phyloP scores from a whole-genome alignment of 2,329 filamentous ascomycete genomes.

The Nakataea oryzae region DNA sequence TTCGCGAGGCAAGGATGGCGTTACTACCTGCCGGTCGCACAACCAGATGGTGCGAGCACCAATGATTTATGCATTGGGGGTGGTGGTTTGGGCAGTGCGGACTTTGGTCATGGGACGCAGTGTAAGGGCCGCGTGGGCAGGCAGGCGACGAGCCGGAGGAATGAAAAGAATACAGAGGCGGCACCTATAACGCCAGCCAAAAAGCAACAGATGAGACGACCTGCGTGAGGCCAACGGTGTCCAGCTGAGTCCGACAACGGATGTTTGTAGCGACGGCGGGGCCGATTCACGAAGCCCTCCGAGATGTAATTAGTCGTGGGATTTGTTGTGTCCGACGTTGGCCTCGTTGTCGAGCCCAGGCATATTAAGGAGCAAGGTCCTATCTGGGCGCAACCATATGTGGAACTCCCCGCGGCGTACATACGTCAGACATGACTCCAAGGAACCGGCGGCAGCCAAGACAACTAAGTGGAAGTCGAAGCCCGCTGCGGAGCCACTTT shows the following conservation, averaged over 20 bases:
- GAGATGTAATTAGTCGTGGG: not conserved
- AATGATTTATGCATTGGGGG: not conserved
- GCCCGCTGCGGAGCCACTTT: not conserved
- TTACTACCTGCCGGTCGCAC: not conserved
- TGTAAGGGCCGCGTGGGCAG: not conserved
- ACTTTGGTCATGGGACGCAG: not conserved
- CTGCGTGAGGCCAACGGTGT: no score
- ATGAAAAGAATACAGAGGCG: not conserved
- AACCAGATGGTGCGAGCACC: not conserved
- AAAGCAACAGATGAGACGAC: no score
- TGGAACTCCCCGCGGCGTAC: not conserved
- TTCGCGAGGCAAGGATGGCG: not conserved
- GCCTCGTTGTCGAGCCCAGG: not conserved
- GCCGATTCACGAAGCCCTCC: not conserved
- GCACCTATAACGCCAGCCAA: not conserved
- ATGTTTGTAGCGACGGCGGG: not conserved
- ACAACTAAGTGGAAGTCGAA: not conserved
- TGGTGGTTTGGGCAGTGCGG: not conserved
- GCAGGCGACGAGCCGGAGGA: not conserved
- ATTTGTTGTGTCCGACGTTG: not conserved
- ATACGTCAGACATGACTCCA: not conserved
- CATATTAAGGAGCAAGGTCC: not conserved
- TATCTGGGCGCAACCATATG: not conserved
- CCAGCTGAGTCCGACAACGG: no score
- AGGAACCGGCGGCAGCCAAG: no score